Evolutionary conservation across 2,329 filamentous ascomycete species (phyloP).

Genomic region (Lomentospora prolificans): DNA sequence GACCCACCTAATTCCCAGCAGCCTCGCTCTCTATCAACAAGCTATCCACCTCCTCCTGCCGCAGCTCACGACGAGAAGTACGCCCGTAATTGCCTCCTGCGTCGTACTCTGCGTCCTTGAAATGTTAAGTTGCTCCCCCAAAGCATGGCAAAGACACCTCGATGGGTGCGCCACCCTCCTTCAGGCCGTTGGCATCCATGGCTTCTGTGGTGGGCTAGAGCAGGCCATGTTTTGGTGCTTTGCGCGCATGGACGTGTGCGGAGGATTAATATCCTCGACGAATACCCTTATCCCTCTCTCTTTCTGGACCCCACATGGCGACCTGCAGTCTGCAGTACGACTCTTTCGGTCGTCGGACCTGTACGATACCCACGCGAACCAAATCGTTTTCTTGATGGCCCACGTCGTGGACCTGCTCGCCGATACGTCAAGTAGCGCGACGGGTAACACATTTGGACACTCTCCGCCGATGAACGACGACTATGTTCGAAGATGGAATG

Average conservation of each 20-base stretch:
- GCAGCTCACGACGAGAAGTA: slow-evolving; percentile 34
- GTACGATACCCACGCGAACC: slow-evolving; percentile 38
- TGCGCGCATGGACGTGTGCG: slow-evolving; percentile 43
- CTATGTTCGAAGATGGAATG: slow-evolving; percentile 24
- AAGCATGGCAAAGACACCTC: slow-evolving; percentile 40
- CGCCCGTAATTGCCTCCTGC: slow-evolving; percentile 40
- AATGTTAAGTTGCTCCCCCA: slow-evolving; percentile 38
- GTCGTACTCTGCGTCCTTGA: slow-evolving; percentile 45
- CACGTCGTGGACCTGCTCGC: slow-evolving; percentile 30
- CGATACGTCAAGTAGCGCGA: slow-evolving; percentile 15
- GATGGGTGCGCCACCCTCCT: slow-evolving; percentile 42
- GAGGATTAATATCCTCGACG: slow-evolving; percentile 40
- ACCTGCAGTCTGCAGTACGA: slow-evolving; percentile 20
- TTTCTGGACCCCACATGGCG: slow-evolving; percentile 28
- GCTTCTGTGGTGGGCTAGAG: slow-evolving; percentile 38
- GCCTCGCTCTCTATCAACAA: slow-evolving; percentile 38
- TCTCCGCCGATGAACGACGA: too few relatives aligned
- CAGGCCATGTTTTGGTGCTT: slow-evolving; percentile 46
- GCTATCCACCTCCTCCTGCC: slow-evolving; percentile 39
- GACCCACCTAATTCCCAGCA: slow-evolving; percentile 15
- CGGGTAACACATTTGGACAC: too few relatives aligned
- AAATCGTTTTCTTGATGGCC: slow-evolving; percentile 37
- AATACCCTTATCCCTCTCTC: too few relatives aligned
- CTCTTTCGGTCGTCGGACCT: slow-evolving; percentile 23
- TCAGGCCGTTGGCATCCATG: slow-evolving; percentile 38